Conservation (phyloP, 1,284 basidiomycete genomes). For the Austroboletus novae-zelandiae region DNA sequence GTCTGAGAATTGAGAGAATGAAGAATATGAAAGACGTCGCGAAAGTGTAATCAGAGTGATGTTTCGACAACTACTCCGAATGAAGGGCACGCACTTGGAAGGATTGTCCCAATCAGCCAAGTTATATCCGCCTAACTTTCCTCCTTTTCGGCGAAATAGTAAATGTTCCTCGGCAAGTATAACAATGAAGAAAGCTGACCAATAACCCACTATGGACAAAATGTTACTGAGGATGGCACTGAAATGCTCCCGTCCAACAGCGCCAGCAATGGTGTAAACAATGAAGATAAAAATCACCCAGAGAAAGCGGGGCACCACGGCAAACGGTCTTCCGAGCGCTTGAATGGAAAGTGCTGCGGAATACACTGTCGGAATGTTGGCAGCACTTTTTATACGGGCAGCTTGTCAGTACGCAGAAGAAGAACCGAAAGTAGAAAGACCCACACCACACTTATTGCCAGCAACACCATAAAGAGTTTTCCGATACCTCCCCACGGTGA, state of each 20-base stretch:
- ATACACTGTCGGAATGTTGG: slow-evolving; percentile 59
- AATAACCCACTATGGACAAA: slow-evolving; percentile 59
- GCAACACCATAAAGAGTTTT: slow-evolving; percentile 57
- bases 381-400: slow-evolving; percentile 38
- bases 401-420: neutral
- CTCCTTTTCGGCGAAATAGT: slow-evolving; percentile 47
- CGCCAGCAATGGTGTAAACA: slow-evolving; percentile 57
- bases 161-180: slow-evolving; percentile 59
- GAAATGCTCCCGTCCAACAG: slow-evolving; percentile 63
- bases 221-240: slow-evolving; percentile 54
- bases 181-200: slow-evolving; percentile 60
- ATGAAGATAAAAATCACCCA: slow-evolving; percentile 56
- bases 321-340: slow-evolving; percentile 51
- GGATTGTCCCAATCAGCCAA: slow-evolving; percentile 53
- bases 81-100: slow-evolving; percentile 31
- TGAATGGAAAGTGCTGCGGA: slow-evolving; percentile 56
- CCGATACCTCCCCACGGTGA: slow-evolving; percentile 51
- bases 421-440: slow-evolving; percentile 4
- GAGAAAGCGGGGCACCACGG: slow-evolving; percentile 56
- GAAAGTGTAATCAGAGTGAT: no score
- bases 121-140: slow-evolving; percentile 52
- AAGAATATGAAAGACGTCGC: no score
- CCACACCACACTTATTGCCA: slow-evolving; percentile 53
- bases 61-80: neutral
- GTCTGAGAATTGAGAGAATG: slow-evolving; percentile 18